These are phyloP conservation scores for Pittosporum tobira DNA, from an alignment of 129 eudicot species.

Conservation along the genomic window DNA sequence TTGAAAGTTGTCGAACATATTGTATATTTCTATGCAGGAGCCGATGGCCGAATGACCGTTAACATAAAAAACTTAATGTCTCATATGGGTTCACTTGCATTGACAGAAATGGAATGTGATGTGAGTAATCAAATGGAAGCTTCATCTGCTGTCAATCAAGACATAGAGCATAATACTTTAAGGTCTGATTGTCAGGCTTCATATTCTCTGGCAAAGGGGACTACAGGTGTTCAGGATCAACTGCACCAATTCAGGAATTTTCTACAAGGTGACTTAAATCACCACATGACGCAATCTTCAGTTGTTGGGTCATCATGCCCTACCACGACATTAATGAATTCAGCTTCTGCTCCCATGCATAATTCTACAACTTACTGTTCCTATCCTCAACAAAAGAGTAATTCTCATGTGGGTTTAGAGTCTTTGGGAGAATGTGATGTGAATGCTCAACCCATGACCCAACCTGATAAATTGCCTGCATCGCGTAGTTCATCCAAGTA, in stretches of 20 bases:
- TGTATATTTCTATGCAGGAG: slow-evolving; percentile 52
- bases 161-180: slow-evolving; percentile 26
- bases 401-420: slow-evolving; percentile 7
- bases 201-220: slow-evolving; percentile 27
- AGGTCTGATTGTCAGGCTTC: slow-evolving; percentile 38
- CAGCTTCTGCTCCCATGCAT: slow-evolving; percentile 60
- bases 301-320: slow-evolving; percentile 64
- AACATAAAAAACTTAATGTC: slow-evolving; percentile 39
- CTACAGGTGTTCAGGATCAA: slow-evolving; percentile 44
- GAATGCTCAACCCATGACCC: slow-evolving; percentile 14
- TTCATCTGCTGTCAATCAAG: slow-evolving; percentile 27
- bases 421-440: slow-evolving; percentile 22
- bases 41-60: slow-evolving; percentile 44
- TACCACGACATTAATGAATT: slow-evolving; percentile 65
- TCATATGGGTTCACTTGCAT: slow-evolving; percentile 73
- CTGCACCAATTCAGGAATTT: slow-evolving; percentile 50
- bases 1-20: slow-evolving; percentile 28
- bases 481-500: slow-evolving; percentile 19
- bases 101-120: slow-evolving; percentile 80
- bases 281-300: slow-evolving; percentile 68
- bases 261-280: slow-evolving; percentile 55
- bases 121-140: slow-evolving; percentile 38
- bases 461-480: slow-evolving; percentile 20
- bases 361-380: slow-evolving; percentile 61
- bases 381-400: slow-evolving; percentile 26